These are phyloP conservation scores for Tuber microsphaerosporum DNA, from an alignment of 495 filamentous ascomycete genomes.

Conservation along the genomic window DNA sequence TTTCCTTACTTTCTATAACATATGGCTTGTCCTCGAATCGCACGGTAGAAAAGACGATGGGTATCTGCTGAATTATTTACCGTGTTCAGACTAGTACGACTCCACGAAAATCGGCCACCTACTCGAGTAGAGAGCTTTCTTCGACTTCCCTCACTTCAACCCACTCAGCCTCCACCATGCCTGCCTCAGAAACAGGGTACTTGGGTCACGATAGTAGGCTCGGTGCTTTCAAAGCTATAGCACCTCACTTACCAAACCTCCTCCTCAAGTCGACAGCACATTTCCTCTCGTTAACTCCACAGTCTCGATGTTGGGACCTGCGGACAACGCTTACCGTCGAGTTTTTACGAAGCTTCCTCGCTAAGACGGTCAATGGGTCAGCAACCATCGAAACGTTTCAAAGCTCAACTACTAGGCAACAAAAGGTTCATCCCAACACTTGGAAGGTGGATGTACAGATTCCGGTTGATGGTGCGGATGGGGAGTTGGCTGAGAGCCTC, in stretches of 20 bases:
- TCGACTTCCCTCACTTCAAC: neutral
- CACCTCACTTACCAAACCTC: constrained; percentile 28
- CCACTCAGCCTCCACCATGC: constrained; percentile 13
- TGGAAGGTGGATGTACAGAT: constrained; percentile 68
- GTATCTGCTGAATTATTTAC: neutral
- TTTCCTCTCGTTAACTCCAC: constrained; percentile 57
- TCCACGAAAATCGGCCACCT: neutral
- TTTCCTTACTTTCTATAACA: neutral
- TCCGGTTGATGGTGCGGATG: constrained; percentile 45
- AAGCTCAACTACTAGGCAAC: constrained; percentile 53
- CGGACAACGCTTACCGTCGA: constrained; percentile 66
- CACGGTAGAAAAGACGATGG: neutral
- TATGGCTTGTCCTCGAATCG: neutral
- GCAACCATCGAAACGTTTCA: constrained; percentile 58
- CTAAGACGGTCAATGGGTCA: constrained; percentile 1
- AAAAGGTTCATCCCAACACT: constrained; percentile 66
- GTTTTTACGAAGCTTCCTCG: constrained; percentile 59
- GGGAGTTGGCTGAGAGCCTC: constrained; percentile 54
- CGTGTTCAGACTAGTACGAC: neutral
- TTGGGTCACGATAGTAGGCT: neutral
- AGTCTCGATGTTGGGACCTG: constrained; percentile 68
- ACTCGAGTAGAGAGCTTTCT: neutral
- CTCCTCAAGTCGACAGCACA: constrained; percentile 45
- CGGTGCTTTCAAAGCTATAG: constrained; percentile 19
- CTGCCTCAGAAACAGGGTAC: constrained; percentile 10